Conservation (phyloP, 495 filamentous ascomycete genomes). For the Schizothecium vesticola region DNA sequence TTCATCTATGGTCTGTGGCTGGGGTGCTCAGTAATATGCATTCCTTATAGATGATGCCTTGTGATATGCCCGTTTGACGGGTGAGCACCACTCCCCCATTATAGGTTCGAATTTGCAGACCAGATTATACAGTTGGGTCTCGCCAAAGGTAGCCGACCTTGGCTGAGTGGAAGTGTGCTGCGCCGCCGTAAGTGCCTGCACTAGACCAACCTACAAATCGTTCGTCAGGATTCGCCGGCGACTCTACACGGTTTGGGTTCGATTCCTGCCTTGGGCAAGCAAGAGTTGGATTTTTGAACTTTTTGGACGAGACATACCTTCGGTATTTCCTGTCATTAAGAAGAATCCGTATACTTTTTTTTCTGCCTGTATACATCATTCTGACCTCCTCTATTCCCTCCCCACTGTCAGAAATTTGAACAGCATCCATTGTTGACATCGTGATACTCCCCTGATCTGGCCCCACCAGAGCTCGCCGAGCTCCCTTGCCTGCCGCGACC, state of each 20-base stretch:
- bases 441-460: background rate
- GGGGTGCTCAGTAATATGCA: background rate
- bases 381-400: background rate
- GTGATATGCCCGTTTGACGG: background rate
- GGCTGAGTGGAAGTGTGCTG: background rate
- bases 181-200: background rate
- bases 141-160: background rate
- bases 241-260: background rate
- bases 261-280: background rate
- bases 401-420: background rate
- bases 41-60: background rate
- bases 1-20: too few relatives aligned
- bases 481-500: background rate
- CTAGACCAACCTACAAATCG: background rate
- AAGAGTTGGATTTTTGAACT: background rate
- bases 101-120: background rate
- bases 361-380: background rate
- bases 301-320: background rate
- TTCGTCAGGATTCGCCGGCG: background rate
- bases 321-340: too few relatives aligned
- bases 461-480: background rate
- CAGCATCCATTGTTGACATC: background rate
- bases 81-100: background rate
- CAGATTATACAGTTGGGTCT: background rate
- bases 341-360: too few relatives aligned